These are phyloP conservation scores for Fusarium globosum DNA, from an alignment of 2,329 filamentous ascomycete genomes.

Conservation along the genomic window DNA sequence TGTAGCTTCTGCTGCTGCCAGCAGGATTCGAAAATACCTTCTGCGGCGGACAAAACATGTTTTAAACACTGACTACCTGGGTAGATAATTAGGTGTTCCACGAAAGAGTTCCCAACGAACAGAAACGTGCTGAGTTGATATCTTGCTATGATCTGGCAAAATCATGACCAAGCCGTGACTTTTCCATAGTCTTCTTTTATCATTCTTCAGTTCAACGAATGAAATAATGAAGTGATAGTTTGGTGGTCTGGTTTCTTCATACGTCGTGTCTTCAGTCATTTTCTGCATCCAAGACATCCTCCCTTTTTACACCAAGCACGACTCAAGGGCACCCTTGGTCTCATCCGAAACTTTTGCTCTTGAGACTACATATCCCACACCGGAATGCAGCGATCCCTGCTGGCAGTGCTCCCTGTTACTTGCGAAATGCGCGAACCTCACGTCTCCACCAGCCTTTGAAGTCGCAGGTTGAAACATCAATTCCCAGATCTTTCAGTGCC, in stretches of 20 bases:
- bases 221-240: not conserved
- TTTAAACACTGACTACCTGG: not conserved
- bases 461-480: conserved; percentile 78
- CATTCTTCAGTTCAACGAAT: not conserved
- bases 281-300: conserved; percentile 17
- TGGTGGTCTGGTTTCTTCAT: conserved; percentile 2
- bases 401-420: conserved; percentile 49
- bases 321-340: conserved; percentile 5
- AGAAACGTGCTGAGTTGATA: not conserved
- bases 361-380: conserved; percentile 5
- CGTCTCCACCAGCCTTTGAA: conserved; percentile 86
- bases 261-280: not conserved
- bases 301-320: conserved; percentile 21
- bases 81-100: not conserved
- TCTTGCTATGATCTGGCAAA: not conserved
- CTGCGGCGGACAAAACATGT: not conserved
- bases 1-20: not conserved
- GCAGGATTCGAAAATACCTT: not conserved
- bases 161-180: not conserved
- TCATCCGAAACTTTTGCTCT: conserved; percentile 6
- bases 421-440: conserved; percentile 68
- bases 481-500: conserved; percentile 76
- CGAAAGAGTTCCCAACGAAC: not conserved
- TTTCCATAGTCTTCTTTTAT: not conserved
- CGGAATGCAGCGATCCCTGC: not conserved